Percentiles rank a stretch among this genome's conserved stretches.
These are phyloP conservation scores for Tetraselmis chui DNA, from an alignment of 139 green algal species.

Conservation along the genomic window DNA sequence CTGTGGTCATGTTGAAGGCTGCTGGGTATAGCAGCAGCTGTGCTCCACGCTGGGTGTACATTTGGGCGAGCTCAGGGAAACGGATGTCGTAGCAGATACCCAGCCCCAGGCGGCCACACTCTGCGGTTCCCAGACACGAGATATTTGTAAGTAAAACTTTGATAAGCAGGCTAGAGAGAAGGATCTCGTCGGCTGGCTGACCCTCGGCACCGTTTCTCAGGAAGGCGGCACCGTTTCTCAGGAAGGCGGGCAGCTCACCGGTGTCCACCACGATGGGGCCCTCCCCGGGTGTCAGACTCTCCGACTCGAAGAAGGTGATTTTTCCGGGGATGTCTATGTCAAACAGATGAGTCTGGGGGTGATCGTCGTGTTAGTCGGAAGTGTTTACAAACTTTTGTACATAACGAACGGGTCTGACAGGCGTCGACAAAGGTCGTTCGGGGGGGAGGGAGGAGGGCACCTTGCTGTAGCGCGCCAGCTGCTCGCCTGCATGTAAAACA, in stretches of 20 bases:
- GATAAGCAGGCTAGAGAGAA: no score
- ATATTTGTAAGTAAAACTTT: no score
- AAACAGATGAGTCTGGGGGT: slow-evolving; percentile 85
- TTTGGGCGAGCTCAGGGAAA: slow-evolving; percentile 88
- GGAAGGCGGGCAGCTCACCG: no score
- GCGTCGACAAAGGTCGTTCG: background rate
- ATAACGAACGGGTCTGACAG: background rate
- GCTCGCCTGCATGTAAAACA: no score
- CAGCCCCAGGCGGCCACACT: slow-evolving; percentile 73
- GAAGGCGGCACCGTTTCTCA: no score
- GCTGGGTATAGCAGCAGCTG: slow-evolving; percentile 89
- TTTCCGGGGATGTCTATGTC: slow-evolving; percentile 98
- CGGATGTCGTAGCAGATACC: slow-evolving; percentile 98
- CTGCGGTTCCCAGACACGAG: slow-evolving; percentile 5
- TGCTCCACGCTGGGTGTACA: slow-evolving; percentile 69
- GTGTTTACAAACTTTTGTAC: background rate
- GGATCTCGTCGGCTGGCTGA: no score
- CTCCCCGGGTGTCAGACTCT: slow-evolving; percentile 74
- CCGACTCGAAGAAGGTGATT: slow-evolving; percentile 93
- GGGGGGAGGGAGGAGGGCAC: slow-evolving; percentile 20
- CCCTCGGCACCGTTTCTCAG: no score
- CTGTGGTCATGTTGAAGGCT: slow-evolving; percentile 52
- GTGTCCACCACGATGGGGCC: slow-evolving; percentile 77
- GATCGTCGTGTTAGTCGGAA: no score
- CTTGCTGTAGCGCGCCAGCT: slow-evolving; percentile 85